Evolutionary conservation across 2,329 filamentous ascomycete genomes (phyloP).

Genomic region (Penicillium sp.): DNA sequence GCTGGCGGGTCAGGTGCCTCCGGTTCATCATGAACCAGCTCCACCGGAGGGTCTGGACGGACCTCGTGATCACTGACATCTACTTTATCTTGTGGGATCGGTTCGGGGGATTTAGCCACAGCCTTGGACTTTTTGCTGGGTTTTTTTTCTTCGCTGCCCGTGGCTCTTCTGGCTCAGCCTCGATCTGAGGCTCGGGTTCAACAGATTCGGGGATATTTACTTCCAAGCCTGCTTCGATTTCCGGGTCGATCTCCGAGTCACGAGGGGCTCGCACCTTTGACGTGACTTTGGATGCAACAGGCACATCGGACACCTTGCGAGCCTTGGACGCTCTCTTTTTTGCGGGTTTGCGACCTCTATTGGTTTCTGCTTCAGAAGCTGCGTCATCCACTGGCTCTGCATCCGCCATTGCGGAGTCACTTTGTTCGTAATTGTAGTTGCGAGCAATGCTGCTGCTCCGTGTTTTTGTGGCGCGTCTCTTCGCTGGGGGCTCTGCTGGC

Average conservation of each 20-base stretch:
- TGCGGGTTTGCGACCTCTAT: conserved; percentile 45
- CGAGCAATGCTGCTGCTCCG: conserved; percentile 50
- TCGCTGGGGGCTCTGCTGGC: conserved; percentile 46
- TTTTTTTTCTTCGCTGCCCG: conserved; percentile 29
- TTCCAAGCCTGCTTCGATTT: conserved; percentile 64
- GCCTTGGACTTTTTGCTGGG: conserved; percentile 31
- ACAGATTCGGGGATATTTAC: conserved; percentile 52
- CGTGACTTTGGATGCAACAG: conserved; percentile 49
- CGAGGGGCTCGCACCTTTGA: conserved; percentile 50
- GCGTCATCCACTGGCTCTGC: conserved; percentile 18
- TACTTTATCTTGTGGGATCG: conserved; percentile 5
- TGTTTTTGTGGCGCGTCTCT: conserved; percentile 58
- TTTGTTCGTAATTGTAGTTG: conserved; percentile 24
- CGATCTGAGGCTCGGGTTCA: conserved; percentile 38
- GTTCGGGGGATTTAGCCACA: conserved; percentile 9
- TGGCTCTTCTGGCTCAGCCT: conserved; percentile 28
- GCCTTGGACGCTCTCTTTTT: conserved; percentile 44
- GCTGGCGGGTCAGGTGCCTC: conserved; percentile 16
- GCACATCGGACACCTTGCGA: conserved; percentile 51
- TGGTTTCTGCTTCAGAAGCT: conserved; percentile 34
- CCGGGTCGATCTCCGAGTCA: conserved; percentile 65
- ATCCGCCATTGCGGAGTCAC: conserved; percentile 42
- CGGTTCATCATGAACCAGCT: conserved; percentile 5
- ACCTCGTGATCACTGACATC: conserved; percentile 11
- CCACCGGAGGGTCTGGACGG: conserved; percentile 1